Percentiles rank a stretch among this genome's conserved stretches.
Conservation (phyloP, 177 flowering plant genomes). For the Vitis hybrid region DNA sequence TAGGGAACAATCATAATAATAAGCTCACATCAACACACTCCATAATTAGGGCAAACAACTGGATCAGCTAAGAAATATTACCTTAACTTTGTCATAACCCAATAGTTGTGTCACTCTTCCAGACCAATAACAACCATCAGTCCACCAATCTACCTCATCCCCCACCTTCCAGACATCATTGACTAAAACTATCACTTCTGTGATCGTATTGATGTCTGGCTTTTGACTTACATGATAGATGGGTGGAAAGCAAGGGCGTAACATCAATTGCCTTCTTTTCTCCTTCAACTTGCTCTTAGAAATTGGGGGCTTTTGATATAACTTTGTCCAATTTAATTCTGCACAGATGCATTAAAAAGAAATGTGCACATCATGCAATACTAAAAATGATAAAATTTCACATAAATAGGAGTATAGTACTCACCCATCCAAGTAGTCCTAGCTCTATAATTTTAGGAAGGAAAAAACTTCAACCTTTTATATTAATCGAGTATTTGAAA, state of each 20-base stretch:
- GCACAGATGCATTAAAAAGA: conserved; percentile 5
- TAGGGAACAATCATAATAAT: too few relatives aligned
- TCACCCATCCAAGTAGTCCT: too few relatives aligned
- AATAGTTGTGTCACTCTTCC: conserved; percentile 49
- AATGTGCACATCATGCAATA: too few relatives aligned
- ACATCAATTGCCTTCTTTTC: conserved; percentile 47
- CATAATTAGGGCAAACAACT: too few relatives aligned
- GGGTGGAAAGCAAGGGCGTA: conserved; percentile 76
- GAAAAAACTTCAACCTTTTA: too few relatives aligned
- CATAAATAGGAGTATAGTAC: neutral
- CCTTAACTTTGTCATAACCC: conserved; percentile 55
- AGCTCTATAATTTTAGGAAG: too few relatives aligned
- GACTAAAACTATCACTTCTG: conserved; percentile 50
- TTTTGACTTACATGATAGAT: conserved; percentile 35
- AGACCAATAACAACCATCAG: conserved; percentile 69
- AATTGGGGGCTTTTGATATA: conserved; percentile 37
- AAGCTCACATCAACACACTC: too few relatives aligned
- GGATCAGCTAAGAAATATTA: conserved; percentile 13
- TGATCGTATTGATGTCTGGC: conserved; percentile 25
- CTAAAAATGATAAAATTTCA: neutral
- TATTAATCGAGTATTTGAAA: too few relatives aligned
- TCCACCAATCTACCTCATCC: conserved; percentile 85
- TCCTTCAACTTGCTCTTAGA: conserved; percentile 13
- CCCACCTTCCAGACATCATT: conserved; percentile 69
- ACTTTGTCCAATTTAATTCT: conserved; percentile 43